Conservation (phyloP, 495 filamentous ascomycete genomes). For the Xanthoparmelia taractica region DNA sequence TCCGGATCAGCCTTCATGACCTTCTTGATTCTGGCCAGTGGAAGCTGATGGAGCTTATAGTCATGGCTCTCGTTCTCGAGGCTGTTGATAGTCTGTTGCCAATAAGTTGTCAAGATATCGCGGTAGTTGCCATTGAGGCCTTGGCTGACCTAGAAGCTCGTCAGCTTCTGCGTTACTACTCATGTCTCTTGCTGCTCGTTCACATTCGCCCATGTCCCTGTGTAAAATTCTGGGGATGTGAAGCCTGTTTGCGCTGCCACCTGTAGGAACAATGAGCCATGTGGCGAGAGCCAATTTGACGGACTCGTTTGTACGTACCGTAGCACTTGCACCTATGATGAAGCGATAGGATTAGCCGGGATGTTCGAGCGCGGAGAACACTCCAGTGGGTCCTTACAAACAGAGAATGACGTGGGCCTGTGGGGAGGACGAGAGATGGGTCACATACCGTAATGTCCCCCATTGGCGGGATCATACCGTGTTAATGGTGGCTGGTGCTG, state of each 20-base stretch:
- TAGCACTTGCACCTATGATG: conserved; percentile 65
- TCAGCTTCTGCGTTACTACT: conserved; percentile 12
- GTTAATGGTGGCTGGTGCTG: conserved; percentile 51
- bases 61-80: conserved; percentile 93
- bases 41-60: conserved; percentile 94
- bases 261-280: conserved; percentile 40
- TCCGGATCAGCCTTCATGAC: conserved; percentile 99
- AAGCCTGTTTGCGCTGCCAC: conserved; percentile 31
- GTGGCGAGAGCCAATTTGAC: conserved; percentile 52
- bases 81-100: conserved; percentile 94
- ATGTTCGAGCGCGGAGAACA: not conserved
- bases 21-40: conserved; percentile 95
- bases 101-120: conserved; percentile 95
- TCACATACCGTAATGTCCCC: conserved; percentile 80
- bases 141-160: conserved; percentile 68
- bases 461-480: conserved; percentile 67
- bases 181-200: conserved; percentile 13
- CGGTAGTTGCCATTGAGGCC: conserved; percentile 87
- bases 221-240: conserved; percentile 75
- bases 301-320: conserved; percentile 48
- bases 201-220: conserved; percentile 93
- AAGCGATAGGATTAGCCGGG: conserved; percentile 24
- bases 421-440: conserved; percentile 3
- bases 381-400: not conserved
- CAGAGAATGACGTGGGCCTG: not conserved